Evolutionary conservation across 345 rosid genomes (phyloP).

Genomic region (Odontarrhena argentea): DNA sequence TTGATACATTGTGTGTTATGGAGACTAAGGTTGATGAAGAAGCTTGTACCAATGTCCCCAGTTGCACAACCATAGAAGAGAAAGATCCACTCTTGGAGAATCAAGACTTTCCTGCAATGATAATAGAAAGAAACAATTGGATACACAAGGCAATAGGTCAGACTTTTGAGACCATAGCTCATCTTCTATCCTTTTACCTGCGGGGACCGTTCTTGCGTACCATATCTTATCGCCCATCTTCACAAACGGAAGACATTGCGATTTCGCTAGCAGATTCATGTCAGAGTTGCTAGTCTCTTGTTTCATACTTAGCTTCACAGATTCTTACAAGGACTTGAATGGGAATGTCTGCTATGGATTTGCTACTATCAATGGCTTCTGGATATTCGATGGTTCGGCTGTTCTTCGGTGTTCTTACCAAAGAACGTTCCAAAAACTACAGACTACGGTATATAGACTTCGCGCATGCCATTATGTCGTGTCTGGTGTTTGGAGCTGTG

Average conservation of each 20-base stretch:
- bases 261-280: conserved; percentile 56
- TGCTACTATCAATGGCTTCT: conserved; percentile 65
- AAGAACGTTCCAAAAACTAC: conserved; percentile 56
- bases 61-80: conserved; percentile 13
- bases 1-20: conserved; percentile 26
- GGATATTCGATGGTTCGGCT: conserved; percentile 76
- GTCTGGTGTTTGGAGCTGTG: conserved; percentile 72
- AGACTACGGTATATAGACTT: conserved; percentile 65
- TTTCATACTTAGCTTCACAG: conserved; percentile 70
- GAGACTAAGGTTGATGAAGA: conserved; percentile 39
- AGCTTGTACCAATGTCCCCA: conserved; percentile 10
- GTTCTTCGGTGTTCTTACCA: too few species aligned
- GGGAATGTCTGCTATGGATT: conserved; percentile 72
- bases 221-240: conserved; percentile 73
- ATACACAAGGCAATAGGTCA: conserved; percentile 74
- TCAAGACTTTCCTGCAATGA: conserved; percentile 39
- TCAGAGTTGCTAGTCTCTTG: conserved; percentile 62
- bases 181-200: conserved; percentile 79
- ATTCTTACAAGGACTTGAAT: conserved; percentile 66
- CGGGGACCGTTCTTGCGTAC: conserved; percentile 86
- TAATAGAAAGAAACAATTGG: conserved; percentile 46
- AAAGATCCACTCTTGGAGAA: conserved; percentile 31
- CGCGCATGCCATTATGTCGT: conserved; percentile 68
- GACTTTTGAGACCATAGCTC: conserved; percentile 79
- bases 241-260: conserved; percentile 71